Evolutionary conservation across 2,329 filamentous ascomycete species (phyloP).

Genomic region (Cladosporium sp.): DNA sequence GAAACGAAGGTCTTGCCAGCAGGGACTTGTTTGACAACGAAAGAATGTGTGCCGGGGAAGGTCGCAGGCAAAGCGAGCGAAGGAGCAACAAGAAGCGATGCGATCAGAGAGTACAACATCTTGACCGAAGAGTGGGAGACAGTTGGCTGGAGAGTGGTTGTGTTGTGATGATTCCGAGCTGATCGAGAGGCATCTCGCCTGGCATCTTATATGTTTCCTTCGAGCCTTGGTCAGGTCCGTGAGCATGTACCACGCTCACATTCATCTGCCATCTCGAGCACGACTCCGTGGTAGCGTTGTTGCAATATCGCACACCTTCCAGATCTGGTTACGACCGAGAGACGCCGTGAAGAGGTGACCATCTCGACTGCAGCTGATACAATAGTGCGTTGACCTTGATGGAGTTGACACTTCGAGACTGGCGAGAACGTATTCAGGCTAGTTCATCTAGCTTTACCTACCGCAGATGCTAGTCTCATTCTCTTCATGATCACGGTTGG

Average conservation of each 20-base stretch:
- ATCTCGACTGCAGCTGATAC: slow-evolving; percentile 1
- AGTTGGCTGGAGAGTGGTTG: not conserved
- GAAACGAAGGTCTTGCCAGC: slow-evolving; percentile 36
- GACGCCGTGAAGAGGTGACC: not conserved
- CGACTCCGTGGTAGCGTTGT: slow-evolving; percentile 9
- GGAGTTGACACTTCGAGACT: not conserved
- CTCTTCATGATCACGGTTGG: not conserved
- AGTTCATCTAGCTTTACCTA: slow-evolving; percentile 1
- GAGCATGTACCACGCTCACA: not conserved
- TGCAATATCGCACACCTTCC: slow-evolving; percentile 10
- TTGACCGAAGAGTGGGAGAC: not conserved
- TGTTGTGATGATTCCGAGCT: not conserved
- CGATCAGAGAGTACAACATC: not conserved
- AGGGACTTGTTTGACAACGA: slow-evolving; percentile 29
- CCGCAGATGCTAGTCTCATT: not conserved
- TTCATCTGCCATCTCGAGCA: not conserved
- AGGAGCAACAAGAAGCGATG: not conserved
- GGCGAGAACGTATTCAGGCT: not conserved
- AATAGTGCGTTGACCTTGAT: not conserved
- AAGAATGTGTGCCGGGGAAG: not conserved
- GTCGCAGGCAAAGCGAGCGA: not conserved
- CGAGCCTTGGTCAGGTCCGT: not conserved
- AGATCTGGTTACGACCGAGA: not conserved
- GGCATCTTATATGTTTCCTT: not conserved
- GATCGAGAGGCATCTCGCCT: not conserved